Conservation (phyloP, 345 rosid species). For the Zanthoxylum bungeanum region DNA sequence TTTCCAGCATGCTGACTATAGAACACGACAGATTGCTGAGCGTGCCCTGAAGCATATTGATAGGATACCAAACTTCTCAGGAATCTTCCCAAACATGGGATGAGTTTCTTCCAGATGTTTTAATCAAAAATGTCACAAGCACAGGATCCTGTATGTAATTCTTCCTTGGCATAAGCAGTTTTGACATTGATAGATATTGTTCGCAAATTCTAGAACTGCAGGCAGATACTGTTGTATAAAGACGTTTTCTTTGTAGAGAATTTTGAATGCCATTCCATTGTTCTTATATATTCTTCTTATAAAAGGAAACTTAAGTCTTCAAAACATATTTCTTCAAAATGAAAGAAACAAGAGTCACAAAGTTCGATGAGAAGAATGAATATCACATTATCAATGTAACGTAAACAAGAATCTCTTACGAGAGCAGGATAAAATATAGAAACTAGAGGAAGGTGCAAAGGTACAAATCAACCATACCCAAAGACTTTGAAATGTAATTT, state of each 20-base stretch:
- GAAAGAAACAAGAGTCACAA: background rate
- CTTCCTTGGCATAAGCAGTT: conserved; percentile 12
- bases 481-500: conserved; percentile 25
- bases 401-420: background rate
- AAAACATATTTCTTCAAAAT: background rate
- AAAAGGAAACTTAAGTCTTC: background rate
- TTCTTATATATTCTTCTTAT: background rate
- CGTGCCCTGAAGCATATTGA: conserved; percentile 82
- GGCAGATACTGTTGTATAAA: conserved; percentile 35
- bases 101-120: conserved; percentile 19
- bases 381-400: conserved; percentile 7
- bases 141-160: conserved; percentile 21
- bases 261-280: conserved; percentile 22
- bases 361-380: background rate
- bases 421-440: conserved; percentile 7
- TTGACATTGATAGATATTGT: conserved; percentile 15
- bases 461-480: conserved; percentile 19
- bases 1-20: conserved; percentile 83
- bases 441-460: conserved; percentile 11
- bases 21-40: conserved; percentile 86
- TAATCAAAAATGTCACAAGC: conserved; percentile 4
- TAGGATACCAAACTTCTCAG: conserved; percentile 92
- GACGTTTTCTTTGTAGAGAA: conserved; percentile 23
- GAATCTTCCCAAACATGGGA: conserved; percentile 64
- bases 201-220: conserved; percentile 15